A percentile compares a stretch with the other conserved stretches of the same genome.
Conservation (phyloP, 2,329 filamentous ascomycete species). For the Botryotinia convoluta region DNA sequence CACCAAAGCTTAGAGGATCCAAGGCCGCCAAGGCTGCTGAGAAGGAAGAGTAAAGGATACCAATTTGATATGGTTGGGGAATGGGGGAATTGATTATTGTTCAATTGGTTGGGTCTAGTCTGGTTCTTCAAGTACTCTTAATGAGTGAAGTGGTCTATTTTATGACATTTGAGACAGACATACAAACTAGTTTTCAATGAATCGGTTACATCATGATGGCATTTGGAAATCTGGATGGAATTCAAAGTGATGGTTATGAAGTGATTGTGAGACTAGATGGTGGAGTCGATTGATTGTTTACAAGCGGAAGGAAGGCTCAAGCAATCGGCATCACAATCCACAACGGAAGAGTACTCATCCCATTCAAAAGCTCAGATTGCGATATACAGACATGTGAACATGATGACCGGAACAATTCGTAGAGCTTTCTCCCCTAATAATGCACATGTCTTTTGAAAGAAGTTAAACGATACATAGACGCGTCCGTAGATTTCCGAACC, state of each 20-base stretch:
- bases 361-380: background rate
- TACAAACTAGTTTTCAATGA: conserved; percentile 12
- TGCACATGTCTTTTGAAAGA: background rate
- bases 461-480: background rate
- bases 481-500: conserved; percentile 3
- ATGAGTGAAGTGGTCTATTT: conserved; percentile 16
- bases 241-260: background rate
- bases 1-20: conserved; percentile 73
- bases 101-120: conserved; percentile 26
- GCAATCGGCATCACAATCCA: background rate
- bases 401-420: background rate
- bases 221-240: background rate
- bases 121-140: conserved; percentile 10
- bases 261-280: background rate
- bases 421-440: background rate
- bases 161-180: conserved; percentile 11
- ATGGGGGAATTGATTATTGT: conserved; percentile 20
- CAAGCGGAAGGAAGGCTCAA: background rate
- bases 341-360: background rate
- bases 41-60: conserved; percentile 42
- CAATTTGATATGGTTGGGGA: conserved; percentile 29
- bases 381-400: background rate
- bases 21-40: conserved; percentile 72
- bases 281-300: background rate
- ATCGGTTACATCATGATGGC: conserved; percentile 7